These are phyloP conservation scores for Rhizopogon roseolus DNA, from an alignment of 768 basidiomycete genomes.

Conservation along the genomic window DNA sequence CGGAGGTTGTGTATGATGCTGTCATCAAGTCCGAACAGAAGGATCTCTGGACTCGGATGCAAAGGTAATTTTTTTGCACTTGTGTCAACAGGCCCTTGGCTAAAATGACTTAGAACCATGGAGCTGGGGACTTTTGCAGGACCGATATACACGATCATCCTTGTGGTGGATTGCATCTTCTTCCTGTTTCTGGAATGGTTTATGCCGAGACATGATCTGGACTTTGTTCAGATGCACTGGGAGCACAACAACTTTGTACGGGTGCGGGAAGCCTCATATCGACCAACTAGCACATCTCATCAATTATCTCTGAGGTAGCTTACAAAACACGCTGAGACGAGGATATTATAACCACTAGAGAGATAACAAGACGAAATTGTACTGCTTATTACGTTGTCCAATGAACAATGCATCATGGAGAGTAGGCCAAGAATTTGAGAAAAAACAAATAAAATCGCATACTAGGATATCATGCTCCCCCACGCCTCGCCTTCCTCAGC, in stretches of 20 bases:
- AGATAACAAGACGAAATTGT: background rate
- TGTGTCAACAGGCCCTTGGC: background rate
- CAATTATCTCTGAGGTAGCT: slow-evolving; percentile 4
- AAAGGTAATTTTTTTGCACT: slow-evolving; percentile 44
- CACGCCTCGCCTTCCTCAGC: slow-evolving; percentile 15
- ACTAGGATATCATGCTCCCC: background rate
- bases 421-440: background rate
- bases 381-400: background rate
- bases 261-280: slow-evolving; percentile 16
- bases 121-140: slow-evolving; percentile 77
- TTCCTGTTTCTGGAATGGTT: slow-evolving; percentile 82
- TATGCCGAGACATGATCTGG: slow-evolving; percentile 72
- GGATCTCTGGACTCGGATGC: slow-evolving; percentile 75
- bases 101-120: slow-evolving; percentile 53
- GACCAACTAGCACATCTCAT: background rate
- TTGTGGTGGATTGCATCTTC: slow-evolving; percentile 87
- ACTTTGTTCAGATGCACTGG: slow-evolving; percentile 70
- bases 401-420: background rate
- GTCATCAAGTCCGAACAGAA: slow-evolving; percentile 58
- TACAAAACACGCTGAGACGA: slow-evolving; percentile 5
- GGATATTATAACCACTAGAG: background rate
- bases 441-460: background rate
- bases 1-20: slow-evolving; percentile 75
- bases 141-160: slow-evolving; percentile 81
- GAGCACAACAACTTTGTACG: slow-evolving; percentile 31